A percentile compares a stretch with the other conserved stretches of the same genome.
These are phyloP conservation scores for Microcos paniculata DNA, from an alignment of 345 rosid genomes.

Conservation along the genomic window DNA sequence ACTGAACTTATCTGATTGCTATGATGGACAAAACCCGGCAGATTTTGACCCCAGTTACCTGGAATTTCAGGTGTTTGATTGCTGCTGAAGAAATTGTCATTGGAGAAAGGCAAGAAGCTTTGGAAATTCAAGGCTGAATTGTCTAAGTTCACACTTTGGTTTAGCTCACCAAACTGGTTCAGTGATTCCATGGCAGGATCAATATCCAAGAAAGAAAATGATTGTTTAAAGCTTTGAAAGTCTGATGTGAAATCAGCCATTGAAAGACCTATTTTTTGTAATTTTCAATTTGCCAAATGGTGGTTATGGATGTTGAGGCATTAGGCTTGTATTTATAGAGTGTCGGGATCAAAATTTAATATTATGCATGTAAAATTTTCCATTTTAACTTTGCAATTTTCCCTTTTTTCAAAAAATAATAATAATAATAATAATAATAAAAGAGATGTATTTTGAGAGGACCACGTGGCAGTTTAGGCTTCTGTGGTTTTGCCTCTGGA, in stretches of 20 bases:
- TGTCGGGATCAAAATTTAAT: not conserved
- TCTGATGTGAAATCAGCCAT: conserved; percentile 48
- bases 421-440: no score
- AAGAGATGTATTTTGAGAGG: conserved; percentile 5
- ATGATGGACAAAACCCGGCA: conserved; percentile 25
- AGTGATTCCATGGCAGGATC: conserved; percentile 33
- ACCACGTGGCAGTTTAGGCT: conserved; percentile 34
- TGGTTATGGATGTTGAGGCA: conserved; percentile 18
- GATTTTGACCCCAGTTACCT: conserved; percentile 25
- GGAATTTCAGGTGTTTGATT: conserved; percentile 33
- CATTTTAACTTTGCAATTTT: not conserved
- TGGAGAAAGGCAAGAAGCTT: conserved; percentile 33
- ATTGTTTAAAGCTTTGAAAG: conserved; percentile 28
- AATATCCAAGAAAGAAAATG: conserved; percentile 31
- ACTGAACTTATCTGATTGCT: conserved; percentile 23
- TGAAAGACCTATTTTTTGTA: not conserved
- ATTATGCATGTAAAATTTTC: not conserved
- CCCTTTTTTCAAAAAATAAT: not conserved
- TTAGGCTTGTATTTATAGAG: conserved; percentile 31
- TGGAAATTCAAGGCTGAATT: conserved; percentile 34
- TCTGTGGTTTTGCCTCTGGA: conserved; percentile 22
- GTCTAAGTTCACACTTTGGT: conserved; percentile 19
- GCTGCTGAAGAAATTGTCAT: conserved; percentile 35
- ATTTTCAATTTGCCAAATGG: conserved; percentile 11
- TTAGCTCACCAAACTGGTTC: conserved; percentile 35